Conservation (phyloP, 73 alveolate genomes). For the Paramecium caudatum region DNA sequence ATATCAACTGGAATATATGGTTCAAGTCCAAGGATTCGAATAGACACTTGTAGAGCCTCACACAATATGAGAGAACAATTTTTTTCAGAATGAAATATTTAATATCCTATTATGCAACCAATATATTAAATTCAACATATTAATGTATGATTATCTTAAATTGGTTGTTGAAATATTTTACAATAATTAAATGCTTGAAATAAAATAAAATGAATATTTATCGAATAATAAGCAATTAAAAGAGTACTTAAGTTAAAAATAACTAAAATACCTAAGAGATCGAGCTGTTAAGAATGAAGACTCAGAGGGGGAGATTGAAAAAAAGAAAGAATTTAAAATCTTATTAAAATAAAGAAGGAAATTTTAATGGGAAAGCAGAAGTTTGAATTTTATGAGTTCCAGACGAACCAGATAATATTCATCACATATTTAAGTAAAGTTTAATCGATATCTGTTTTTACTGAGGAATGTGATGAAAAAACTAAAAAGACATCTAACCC, state of each 20-base stretch:
- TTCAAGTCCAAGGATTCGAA: no score
- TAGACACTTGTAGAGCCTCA: no score
- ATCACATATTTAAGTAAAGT: background rate
- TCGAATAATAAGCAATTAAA: background rate
- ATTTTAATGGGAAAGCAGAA: conserved; percentile 33
- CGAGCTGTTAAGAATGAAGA: background rate
- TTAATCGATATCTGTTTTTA: background rate
- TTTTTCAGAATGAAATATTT: no score
- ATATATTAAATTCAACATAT: no score
- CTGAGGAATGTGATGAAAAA: background rate
- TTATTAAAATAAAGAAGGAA: conserved; percentile 1
- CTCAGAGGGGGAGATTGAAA: background rate
- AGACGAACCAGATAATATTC: background rate
- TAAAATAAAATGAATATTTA: background rate
- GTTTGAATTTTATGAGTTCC: conserved; percentile 10
- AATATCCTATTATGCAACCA: no score
- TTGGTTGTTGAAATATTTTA: background rate
- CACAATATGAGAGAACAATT: no score
- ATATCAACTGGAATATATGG: no score
- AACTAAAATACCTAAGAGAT: conserved; percentile 12
- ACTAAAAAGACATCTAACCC: background rate
- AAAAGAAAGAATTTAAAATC: conserved; percentile 8
- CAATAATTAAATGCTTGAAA: conserved; percentile 29
- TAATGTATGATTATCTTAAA: no score
- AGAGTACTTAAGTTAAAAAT: background rate